Conservation (phyloP, 2,329 filamentous ascomycete genomes). For the Triangularia verruculosa region DNA sequence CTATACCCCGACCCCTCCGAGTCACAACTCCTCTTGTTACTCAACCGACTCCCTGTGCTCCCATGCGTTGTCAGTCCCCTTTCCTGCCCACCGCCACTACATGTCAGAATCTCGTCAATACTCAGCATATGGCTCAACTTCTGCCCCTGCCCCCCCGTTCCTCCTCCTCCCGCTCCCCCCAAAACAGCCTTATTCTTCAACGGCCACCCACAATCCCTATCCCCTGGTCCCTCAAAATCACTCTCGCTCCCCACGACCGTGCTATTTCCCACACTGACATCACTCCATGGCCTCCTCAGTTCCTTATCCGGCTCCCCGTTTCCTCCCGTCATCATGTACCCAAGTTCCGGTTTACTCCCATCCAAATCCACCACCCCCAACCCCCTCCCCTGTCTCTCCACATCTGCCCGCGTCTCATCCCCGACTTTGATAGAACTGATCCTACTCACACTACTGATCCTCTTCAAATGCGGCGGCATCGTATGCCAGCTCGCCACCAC, state of each 20-base stretch:
- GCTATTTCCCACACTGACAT: background rate
- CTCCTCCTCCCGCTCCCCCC: background rate
- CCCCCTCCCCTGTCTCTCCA: background rate
- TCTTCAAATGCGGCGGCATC: slow-evolving; percentile 13
- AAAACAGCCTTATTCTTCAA: background rate
- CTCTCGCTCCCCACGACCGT: slow-evolving; percentile 2
- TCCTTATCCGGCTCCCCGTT: background rate
- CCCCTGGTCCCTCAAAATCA: background rate
- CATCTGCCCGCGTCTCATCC: background rate
- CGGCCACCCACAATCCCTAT: background rate
- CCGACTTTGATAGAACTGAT: slow-evolving; percentile 11
- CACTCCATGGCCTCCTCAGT: background rate
- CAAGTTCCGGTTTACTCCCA: background rate
- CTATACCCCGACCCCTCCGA: background rate
- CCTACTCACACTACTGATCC: slow-evolving; percentile 12
- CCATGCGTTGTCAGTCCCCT: background rate
- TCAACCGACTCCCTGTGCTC: background rate
- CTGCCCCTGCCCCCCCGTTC: background rate
- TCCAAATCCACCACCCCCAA: background rate
- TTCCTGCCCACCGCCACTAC: background rate
- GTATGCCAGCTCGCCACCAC: slow-evolving; percentile 12
- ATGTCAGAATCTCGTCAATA: slow-evolving; percentile 6
- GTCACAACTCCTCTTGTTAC: background rate
- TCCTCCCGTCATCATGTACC: background rate
- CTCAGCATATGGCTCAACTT: slow-evolving; percentile 1